Conservation (phyloP, 2,329 filamentous ascomycete genomes). For the Verticillium albo-atrum region DNA sequence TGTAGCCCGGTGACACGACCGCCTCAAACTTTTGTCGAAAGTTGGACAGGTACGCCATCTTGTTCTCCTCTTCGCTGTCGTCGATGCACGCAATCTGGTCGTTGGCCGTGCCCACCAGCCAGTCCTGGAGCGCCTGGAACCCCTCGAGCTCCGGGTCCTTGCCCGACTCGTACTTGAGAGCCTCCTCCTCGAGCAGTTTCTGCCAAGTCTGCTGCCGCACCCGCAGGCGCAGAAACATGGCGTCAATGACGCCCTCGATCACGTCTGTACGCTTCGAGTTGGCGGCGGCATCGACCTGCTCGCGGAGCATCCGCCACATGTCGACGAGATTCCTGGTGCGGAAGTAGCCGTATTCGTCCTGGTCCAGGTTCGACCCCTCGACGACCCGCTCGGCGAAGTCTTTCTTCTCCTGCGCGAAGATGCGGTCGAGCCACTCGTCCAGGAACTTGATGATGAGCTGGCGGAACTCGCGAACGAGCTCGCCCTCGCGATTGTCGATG, state of each 20-base stretch:
- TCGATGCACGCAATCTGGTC: slow-evolving; percentile 99
- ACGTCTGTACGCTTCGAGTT: slow-evolving; percentile 86
- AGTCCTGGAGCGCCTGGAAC: slow-evolving; percentile 83
- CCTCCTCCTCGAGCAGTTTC: slow-evolving; percentile 82
- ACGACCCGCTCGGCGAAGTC: slow-evolving; percentile 75
- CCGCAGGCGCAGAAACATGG: slow-evolving; percentile 87
- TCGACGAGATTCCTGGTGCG: slow-evolving; percentile 88
- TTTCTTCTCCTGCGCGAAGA: slow-evolving; percentile 75
- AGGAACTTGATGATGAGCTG: slow-evolving; percentile 93
- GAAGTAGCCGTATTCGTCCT: slow-evolving; percentile 85
- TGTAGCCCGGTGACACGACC: slow-evolving; percentile 74
- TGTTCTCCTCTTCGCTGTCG: slow-evolving; percentile 73
- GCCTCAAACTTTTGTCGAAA: slow-evolving; percentile 82
- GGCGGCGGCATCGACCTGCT: slow-evolving; percentile 82
- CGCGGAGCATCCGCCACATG: slow-evolving; percentile 95
- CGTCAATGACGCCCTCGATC: slow-evolving; percentile 89
- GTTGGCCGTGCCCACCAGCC: slow-evolving; percentile 94
- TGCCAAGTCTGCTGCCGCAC: slow-evolving; percentile 83
- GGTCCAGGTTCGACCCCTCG: slow-evolving; percentile 72
- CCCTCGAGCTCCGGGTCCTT: slow-evolving; percentile 54
- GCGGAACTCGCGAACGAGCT: slow-evolving; percentile 90
- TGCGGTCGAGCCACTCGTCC: slow-evolving; percentile 96
- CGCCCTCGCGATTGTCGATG: slow-evolving; percentile 83
- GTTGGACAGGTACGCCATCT: slow-evolving; percentile 76
- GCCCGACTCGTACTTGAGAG: slow-evolving; percentile 62